Evolutionary conservation across 192 early-diverging fungal species (phyloP), one percentile per base, ranked within the genome.

Genomic region (Paraglomus brasilianum): DNA sequence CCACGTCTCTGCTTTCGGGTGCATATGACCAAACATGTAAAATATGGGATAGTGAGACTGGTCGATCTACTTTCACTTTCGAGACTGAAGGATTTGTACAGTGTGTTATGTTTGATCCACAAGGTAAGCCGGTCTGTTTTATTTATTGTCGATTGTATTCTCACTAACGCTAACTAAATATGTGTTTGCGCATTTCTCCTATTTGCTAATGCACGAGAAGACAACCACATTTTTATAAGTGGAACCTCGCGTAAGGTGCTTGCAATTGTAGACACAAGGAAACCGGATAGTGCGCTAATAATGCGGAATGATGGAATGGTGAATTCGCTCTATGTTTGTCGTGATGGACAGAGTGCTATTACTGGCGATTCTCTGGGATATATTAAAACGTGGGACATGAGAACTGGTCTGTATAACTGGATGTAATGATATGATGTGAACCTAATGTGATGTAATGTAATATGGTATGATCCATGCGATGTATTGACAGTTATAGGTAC

Each of bases 361-460:
- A 87, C 94, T 1, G 93, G 92, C 17, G 95, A 98, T 76, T 89
- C 90, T 8, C 73, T 82, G 2, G 95, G 95, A n/a, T 85, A 83
- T 63, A 71, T 98, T 11, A 96, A 96, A 75, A 92, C 91, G 44
- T 98, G 95, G 95, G 94, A 98, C 72, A 81, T 95, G 44, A 83
- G 93, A 21, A 85, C 86, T 14, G 84, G 88, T 75, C 76, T 73
- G n/a, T n/a, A n/a, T n/a, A n/a, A n/a, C n/a, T n/a, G n/a, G n/a
- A n/a, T n/a, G n/a, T n/a, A n/a, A n/a, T n/a, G n/a, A n/a, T n/a
- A n/a, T n/a, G n/a, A n/a, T n/a, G 69, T 81, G 19, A 39, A 49
- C 40, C 8, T 5, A 6, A 48, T 38, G n/a, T 38, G 8, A 7
- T 65, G 46, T 22, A n/a, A 24, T 8, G 42, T 11, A 15, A 39